A percentile compares a stretch with the other conserved stretches of the same genome.
phyloP scores from a whole-genome alignment of 768 basidiomycete genomes.

The Tricholomella constricta region DNA sequence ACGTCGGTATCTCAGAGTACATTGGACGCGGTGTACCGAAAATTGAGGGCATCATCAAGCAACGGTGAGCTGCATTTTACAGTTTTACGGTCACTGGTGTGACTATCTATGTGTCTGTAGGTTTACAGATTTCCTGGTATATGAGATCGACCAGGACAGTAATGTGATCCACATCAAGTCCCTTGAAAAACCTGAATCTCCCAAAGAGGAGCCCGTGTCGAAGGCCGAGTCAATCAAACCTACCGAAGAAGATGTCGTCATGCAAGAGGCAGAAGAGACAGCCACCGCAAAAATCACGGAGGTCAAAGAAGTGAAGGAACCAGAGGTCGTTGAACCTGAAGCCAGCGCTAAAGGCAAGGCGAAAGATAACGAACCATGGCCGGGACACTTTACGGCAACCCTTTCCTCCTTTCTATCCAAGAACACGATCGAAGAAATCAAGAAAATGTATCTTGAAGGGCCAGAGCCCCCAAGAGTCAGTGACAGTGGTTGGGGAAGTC shows the following conservation, averaged over 20 bases:
- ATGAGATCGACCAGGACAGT: conserved; percentile 82
- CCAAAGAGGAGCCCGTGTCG: conserved; percentile 39
- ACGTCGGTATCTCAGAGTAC: conserved; percentile 93
- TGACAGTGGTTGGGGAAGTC: conserved; percentile 75
- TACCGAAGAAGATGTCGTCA: conserved; percentile 22
- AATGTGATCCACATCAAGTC: conserved; percentile 82
- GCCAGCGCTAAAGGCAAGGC: conserved; percentile 11
- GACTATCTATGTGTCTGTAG: conserved; percentile 45
- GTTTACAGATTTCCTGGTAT: conserved; percentile 97
- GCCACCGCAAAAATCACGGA: conserved; percentile 7
- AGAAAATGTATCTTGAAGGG: conserved; percentile 79
- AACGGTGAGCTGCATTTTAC: conserved; percentile 59
- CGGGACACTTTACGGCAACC: conserved; percentile 53
- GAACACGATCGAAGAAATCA: conserved; percentile 60
- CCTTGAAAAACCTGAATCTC: conserved; percentile 67
- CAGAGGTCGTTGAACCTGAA: conserved; percentile 10
- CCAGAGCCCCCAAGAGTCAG: conserved; percentile 72
- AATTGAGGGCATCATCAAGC: conserved; percentile 94
- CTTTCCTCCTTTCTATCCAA: conserved; percentile 68
- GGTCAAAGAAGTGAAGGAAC: conserved; percentile 12
- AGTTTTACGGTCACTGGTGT: background rate
- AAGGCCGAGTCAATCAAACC: conserved; percentile 17
- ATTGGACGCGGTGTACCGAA: conserved; percentile 67
- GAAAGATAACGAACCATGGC: conserved; percentile 57
- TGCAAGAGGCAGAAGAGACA: conserved; percentile 19